Evolutionary conservation across 805 yeast genomes (phyloP).

Genomic region (Ogataea trehaloabstinens): DNA sequence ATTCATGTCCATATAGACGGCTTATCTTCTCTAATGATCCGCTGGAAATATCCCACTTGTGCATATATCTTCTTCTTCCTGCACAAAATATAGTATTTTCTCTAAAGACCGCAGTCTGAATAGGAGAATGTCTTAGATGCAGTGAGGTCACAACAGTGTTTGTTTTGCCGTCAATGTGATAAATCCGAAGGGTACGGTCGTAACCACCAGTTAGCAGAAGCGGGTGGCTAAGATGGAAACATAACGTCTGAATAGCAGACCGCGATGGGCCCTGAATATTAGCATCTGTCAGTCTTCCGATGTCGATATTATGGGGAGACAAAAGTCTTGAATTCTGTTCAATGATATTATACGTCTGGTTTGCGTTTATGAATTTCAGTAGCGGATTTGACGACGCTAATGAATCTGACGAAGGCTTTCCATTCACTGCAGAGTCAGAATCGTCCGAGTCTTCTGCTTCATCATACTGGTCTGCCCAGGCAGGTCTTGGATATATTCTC

Average conservation of each 20-base stretch:
- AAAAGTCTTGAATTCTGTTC: conserved; percentile 48
- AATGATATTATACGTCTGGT: conserved; percentile 28
- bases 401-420: conserved; percentile 17
- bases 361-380: conserved; percentile 30
- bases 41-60: conserved; percentile 74
- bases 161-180: conserved; percentile 83
- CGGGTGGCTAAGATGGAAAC: conserved; percentile 85
- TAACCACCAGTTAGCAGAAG: conserved; percentile 87
- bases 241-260: conserved; percentile 79
- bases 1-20: conserved; percentile 89
- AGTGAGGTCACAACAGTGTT: conserved; percentile 82
- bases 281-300: conserved; percentile 84
- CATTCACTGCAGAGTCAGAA: conserved; percentile 11
- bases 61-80: conserved; percentile 90
- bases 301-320: conserved; percentile 69
- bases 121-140: conserved; percentile 74
- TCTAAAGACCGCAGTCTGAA: conserved; percentile 71
- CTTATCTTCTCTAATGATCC: conserved; percentile 77
- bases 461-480: conserved; percentile 67
- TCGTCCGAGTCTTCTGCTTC: conserved; percentile 43
- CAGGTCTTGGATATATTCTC: conserved; percentile 75
- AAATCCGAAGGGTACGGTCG: conserved; percentile 82
- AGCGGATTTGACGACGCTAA: conserved; percentile 31
- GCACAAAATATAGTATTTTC: conserved; percentile 67
- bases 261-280: conserved; percentile 65